Evolutionary conservation across 2,329 filamentous ascomycete species (phyloP).

Genomic region (Monosporascus sp.): DNA sequence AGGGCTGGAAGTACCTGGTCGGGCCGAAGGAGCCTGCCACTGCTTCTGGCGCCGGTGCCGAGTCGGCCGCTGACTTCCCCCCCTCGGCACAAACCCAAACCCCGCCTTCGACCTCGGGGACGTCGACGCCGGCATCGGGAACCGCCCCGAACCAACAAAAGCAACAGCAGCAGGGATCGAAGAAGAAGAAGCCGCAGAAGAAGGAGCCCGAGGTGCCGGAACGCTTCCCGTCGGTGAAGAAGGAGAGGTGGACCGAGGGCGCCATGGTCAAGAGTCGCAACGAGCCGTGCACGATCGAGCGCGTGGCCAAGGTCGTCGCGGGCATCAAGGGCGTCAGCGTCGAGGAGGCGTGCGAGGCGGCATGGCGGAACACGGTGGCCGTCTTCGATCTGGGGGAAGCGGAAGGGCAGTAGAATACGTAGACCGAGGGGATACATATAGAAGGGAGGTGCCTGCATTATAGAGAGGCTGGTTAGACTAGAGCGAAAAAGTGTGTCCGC

Average conservation of each 20-base stretch:
- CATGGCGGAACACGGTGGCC: slow-evolving; percentile 74
- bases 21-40: slow-evolving; percentile 25
- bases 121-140: slow-evolving; percentile 5
- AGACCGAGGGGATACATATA: slow-evolving; percentile 1
- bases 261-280: slow-evolving; percentile 93
- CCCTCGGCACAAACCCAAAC: slow-evolving; percentile 7
- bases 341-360: slow-evolving; percentile 79
- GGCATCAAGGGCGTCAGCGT: slow-evolving; percentile 75
- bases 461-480: too few species aligned
- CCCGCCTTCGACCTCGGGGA: slow-evolving; percentile 6
- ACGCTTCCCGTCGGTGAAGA: slow-evolving; percentile 82
- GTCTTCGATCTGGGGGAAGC: slow-evolving; percentile 69
- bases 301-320: slow-evolving; percentile 85
- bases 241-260: slow-evolving; percentile 88
- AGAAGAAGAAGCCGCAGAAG: slow-evolving; percentile 45
- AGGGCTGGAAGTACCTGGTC: slow-evolving; percentile 67
- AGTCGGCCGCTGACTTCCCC: background rate
- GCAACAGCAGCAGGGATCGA: slow-evolving; percentile 19
- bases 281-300: slow-evolving; percentile 81
- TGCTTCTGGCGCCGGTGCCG: background rate
- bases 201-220: slow-evolving; percentile 63
- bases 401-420: background rate
- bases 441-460: background rate
- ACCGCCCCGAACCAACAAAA: slow-evolving; percentile 9
- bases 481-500: too few species aligned